Base-by-base conservation (phyloP, 371 early-diverging fungal genomes). In the Capniomyces stellatus region DNA sequence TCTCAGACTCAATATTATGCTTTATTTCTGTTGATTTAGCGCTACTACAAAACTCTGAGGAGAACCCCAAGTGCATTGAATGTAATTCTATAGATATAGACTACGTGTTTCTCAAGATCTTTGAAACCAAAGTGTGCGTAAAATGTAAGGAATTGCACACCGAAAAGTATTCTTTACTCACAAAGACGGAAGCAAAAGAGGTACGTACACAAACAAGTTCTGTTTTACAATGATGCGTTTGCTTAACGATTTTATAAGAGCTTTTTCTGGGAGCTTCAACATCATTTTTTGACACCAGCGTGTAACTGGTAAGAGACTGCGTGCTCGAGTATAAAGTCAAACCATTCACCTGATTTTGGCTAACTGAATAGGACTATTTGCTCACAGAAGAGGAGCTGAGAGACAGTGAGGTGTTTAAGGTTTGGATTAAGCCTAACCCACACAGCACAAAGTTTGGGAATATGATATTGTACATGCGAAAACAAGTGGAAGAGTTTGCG, bases 361-460 rank as follows among this genome's bases (percentile, higher is more conserved):
- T n/a, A n/a, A 52, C 53, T 21, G 46, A 42, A 22, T 48, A 82
- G 72, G 93, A 92, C 57, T 92, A 92, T 58, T 63, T 92, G 28
- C 64, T 92, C 42, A 92, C 93, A 1, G 92, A 92, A 52, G 77
- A 85, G 74, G 96, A 96, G 70, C 66, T 96, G 29, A 68, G 79
- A 15, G 94, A 92, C 62, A 59, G 64, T 4, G 79, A 78, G 10
- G 57, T 79, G 41, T 71, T 96, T 25, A 88, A 89, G 0, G 72
- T 73, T 46, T 90, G 88, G 85, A 78, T 80, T 42, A 82, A 85
- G 55, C 87, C 94, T 18, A 96, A 96, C 59, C 97, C 97, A 22
- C 87, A 84, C 57, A 93, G 93, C 56, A 74, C 85, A 0, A 92
- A 87, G 0, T 96, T 87, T 82, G 87, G 87, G 65, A 89, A 89